Base-by-base conservation (phyloP, 768 basidiomycete species). In the Suillus paluster region DNA sequence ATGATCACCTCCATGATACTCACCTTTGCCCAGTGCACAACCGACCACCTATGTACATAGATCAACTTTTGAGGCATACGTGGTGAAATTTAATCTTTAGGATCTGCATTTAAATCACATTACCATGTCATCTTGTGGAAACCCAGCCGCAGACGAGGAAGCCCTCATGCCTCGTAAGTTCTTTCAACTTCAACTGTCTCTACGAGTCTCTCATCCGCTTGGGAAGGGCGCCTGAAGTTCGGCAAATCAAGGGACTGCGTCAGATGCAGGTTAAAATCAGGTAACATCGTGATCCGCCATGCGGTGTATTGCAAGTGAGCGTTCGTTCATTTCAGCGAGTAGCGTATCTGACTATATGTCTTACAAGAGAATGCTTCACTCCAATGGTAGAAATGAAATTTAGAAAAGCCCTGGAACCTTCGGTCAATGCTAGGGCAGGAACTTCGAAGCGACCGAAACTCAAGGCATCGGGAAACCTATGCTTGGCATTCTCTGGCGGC, bases 271-370 rank as follows among this genome's bases (percentile, higher is more conserved):
- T 77, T 74, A 34, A 82, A 81, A 27, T 65, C 59, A 8, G 92
- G 90, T 25, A 90, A 86, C 57, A 77, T 93, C 33, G 86, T 92
- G 53, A 85, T 93, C 59, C 82, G 91, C 45, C 90, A 94, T 71
- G 86, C 89, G 15, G 89, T 91, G 21, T 94, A 94, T 70, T 94
- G 92, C 90, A 91, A 86, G 92, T 92, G 68, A 67, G 17, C 23
- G 5, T 41, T 19, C 39, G 19, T 53, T 41, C 23, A 49, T 61
- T 38, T 54, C 53, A 39, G 25, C 25, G 15, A 44, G 33, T 15
- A 17, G 25, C 54, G 10, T 3, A 42, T 55, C 17, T 39, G 54
- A 49, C 46, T 52, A 36, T 41, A 46, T 44, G 44, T 11, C 8
- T 34, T 44, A 27, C 4, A 66, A 89, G 88, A 73, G 82, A 79